Evolutionary conservation across 2,329 filamentous ascomycete genomes (phyloP).

Genomic region (Ceratocystis albifundus): DNA sequence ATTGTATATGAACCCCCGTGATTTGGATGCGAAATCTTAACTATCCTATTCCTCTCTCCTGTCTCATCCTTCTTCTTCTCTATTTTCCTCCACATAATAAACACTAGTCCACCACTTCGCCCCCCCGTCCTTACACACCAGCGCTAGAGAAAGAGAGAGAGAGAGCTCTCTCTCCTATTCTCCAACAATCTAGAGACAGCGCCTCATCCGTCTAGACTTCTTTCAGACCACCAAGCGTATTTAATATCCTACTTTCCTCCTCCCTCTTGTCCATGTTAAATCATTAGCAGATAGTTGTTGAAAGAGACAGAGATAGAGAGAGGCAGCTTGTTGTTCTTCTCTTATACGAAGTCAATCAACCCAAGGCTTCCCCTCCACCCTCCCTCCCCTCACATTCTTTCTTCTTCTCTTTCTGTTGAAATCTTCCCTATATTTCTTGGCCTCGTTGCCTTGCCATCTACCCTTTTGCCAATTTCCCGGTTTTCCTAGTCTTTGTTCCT

Average conservation of each 20-base stretch:
- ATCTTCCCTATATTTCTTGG: not conserved
- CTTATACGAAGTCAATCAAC: not conserved
- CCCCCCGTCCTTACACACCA: not conserved
- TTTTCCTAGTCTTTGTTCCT: no score
- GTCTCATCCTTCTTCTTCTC: not conserved
- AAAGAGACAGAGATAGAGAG: no score
- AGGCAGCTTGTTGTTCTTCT: not conserved
- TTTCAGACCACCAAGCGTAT: not conserved
- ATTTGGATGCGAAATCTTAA: not conserved
- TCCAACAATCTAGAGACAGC: not conserved
- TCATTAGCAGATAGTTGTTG: not conserved
- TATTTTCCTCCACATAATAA: not conserved
- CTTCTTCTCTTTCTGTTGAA: not conserved
- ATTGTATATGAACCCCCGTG: not conserved
- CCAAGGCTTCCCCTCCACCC: no score
- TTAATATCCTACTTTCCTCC: not conserved
- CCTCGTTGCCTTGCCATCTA: not conserved
- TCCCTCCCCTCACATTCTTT: not conserved
- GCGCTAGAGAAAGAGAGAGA: no score
- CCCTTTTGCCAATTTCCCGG: not conserved
- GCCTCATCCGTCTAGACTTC: not conserved
- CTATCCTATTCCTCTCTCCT: no score
- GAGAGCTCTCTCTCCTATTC: not conserved
- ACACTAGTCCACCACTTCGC: not conserved
- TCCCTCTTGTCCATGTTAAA: not conserved